Conservation (phyloP, 192 early-diverging fungal species). For the Coemansia erecta region DNA sequence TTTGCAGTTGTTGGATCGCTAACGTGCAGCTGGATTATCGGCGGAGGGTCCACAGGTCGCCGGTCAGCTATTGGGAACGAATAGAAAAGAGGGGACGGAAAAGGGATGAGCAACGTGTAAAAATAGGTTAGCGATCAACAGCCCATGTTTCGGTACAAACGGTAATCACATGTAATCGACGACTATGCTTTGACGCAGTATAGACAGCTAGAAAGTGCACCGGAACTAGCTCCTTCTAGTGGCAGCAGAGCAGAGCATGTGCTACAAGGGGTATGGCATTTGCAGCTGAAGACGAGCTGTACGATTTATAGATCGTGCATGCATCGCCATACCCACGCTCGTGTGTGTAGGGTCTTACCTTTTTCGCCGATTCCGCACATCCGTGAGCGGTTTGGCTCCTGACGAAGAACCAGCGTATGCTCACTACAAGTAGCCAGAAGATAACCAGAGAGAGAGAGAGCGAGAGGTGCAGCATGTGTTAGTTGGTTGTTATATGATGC, state of each 20-base stretch:
- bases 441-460: background rate
- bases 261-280: no score
- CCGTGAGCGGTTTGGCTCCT: constrained; percentile 87
- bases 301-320: no score
- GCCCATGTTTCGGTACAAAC: background rate
- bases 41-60: constrained; percentile 54
- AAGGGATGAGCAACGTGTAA: no score
- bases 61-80: constrained; percentile 45
- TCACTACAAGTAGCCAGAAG: constrained; percentile 18
- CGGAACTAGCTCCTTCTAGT: no score
- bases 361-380: constrained; percentile 94
- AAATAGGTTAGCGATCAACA: no score
- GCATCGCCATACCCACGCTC: no score
- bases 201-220: no score
- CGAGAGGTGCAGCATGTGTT: background rate
- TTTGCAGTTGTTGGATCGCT: constrained; percentile 38
- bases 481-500: no score
- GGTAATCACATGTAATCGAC: background rate
- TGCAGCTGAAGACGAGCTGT: no score
- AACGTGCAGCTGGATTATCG: constrained; percentile 54
- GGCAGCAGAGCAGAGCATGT: no score
- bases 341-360: constrained; percentile 55
- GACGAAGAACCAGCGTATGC: constrained; percentile 68
- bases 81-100: background rate
- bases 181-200: no score